Base-by-base conservation (phyloP, 75 land plant genomes). In the Sequoiadendron giganteum region DNA sequence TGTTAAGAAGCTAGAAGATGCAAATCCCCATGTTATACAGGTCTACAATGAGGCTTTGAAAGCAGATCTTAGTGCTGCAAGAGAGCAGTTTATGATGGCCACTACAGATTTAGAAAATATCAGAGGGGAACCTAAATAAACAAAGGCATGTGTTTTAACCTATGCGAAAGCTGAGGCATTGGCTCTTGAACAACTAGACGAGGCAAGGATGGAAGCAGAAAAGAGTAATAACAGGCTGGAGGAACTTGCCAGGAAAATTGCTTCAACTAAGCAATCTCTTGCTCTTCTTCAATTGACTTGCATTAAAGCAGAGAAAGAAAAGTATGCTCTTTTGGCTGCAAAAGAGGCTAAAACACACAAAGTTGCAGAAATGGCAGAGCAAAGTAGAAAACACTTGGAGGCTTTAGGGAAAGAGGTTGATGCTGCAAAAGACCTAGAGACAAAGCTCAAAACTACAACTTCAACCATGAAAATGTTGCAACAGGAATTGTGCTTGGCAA, bases 71-170 rank as follows among this genome's bases (percentile, higher is more conserved):
- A 75, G 77, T 32, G 77, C 77, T 75, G 77, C 77, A 30, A 34
- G 77, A 75, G 77, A 75, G 77, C 77, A 75, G 77, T 32, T 32
- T 75, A 32, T 34, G 38, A 75, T 75, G 77, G 77, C 38, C 77
- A 75, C 34, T 75, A 39, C 77, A 75, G 77, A 75, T 39, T 75
- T 75, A 3, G 77, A 75, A 32, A 75, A 30, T 75, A 14, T 34
- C 38, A 75, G 16, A 75, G 77, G 11, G 38, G 77, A 75, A 32
- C 77, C 11, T 75, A 3, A 14, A 13, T 34, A 34, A 75, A 34
- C 38, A 34, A 32, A 75, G 15, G 39, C 11, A 10, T 11, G 34
- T 32, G 38, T 75, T 75, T 75, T 25, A 34, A 13, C 38, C 15
- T 34, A 30, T 34, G 10, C 13, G 39, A 34, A 75, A 75, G 13